Evolutionary conservation across 345 rosid genomes (phyloP).

Genomic region (Gossypium anomalum): DNA sequence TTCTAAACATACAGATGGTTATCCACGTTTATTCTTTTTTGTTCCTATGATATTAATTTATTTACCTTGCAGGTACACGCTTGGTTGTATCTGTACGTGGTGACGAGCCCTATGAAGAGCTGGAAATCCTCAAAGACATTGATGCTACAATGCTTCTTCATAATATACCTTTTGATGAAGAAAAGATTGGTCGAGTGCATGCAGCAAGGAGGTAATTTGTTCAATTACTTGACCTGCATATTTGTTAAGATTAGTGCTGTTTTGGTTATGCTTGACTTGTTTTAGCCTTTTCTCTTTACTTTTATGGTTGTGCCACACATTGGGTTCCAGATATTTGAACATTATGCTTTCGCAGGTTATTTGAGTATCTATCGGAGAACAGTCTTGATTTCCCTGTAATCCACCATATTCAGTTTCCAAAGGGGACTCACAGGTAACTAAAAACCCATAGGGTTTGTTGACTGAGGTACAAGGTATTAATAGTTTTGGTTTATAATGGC

Average conservation of each 20-base stretch:
- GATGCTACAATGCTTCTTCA: constrained; percentile 88
- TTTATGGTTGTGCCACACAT: not conserved
- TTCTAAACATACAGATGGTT: not conserved
- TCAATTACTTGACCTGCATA: not conserved
- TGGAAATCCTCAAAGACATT: constrained; percentile 64
- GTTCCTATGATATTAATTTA: not conserved
- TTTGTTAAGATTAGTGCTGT: not conserved
- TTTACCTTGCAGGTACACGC: constrained; percentile 62
- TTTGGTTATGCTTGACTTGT: not conserved
- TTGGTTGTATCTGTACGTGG: constrained; percentile 84
- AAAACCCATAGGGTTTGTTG: constrained; percentile 2
- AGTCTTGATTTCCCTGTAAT: constrained; percentile 71
- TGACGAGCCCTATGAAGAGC: constrained; percentile 68
- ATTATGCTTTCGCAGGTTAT: constrained; percentile 47
- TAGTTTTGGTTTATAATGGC: not conserved
- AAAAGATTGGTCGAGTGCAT: constrained; percentile 77
- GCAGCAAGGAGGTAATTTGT: constrained; percentile 85
- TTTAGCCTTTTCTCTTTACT: not conserved
- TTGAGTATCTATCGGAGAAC: constrained; percentile 75
- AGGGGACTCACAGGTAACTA: constrained; percentile 62
- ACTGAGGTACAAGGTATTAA: not conserved
- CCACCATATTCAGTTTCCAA: constrained; percentile 85
- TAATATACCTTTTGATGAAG: constrained; percentile 65
- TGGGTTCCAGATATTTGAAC: constrained; percentile 1
- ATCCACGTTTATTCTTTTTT: constrained; percentile 2